Percentiles rank a stretch among this genome's conserved stretches.
Conservation (phyloP, 371 early-diverging fungal species). For the Lichtheimia ornata region DNA sequence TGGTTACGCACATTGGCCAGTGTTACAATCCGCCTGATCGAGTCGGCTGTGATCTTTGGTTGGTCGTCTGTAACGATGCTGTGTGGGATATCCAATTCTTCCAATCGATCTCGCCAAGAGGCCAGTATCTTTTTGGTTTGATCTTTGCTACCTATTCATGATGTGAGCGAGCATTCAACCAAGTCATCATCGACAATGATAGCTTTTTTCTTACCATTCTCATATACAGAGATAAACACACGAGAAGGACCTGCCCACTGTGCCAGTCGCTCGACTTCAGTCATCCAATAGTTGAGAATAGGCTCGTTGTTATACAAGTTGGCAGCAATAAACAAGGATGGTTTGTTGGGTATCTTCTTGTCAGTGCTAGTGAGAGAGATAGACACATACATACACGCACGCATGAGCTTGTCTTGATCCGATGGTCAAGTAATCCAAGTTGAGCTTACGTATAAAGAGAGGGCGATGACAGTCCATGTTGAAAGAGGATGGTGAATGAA, state of each 20-base stretch:
- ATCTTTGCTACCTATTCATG: conserved; percentile 22
- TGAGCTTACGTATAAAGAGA: background rate
- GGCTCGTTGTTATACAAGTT: conserved; percentile 29
- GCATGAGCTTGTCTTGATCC: background rate
- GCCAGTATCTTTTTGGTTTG: conserved; percentile 17
- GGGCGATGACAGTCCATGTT: background rate
- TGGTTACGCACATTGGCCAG: conserved; percentile 30
- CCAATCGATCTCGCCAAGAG: conserved; percentile 9
- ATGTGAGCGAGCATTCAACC: background rate
- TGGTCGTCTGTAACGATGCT: conserved; percentile 14
- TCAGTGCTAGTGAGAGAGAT: too few relatives aligned
- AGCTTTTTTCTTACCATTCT: conserved; percentile 22
- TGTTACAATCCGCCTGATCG: conserved; percentile 16
- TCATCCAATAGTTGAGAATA: conserved; percentile 24
- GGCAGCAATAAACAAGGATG: conserved; percentile 30
- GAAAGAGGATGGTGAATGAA: too few relatives aligned
- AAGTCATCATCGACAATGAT: background rate
- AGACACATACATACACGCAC: background rate
- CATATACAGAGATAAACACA: conserved; percentile 27
- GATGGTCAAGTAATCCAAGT: background rate
- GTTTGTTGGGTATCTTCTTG: conserved; percentile 7
- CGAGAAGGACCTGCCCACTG: conserved; percentile 21
- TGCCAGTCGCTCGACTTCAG: conserved; percentile 16
- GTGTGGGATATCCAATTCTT: conserved; percentile 12
- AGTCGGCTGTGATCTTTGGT: background rate